phyloP scores from a whole-genome alignment of 495 filamentous ascomycete genomes.

The Lophiostoma macrostomum region DNA sequence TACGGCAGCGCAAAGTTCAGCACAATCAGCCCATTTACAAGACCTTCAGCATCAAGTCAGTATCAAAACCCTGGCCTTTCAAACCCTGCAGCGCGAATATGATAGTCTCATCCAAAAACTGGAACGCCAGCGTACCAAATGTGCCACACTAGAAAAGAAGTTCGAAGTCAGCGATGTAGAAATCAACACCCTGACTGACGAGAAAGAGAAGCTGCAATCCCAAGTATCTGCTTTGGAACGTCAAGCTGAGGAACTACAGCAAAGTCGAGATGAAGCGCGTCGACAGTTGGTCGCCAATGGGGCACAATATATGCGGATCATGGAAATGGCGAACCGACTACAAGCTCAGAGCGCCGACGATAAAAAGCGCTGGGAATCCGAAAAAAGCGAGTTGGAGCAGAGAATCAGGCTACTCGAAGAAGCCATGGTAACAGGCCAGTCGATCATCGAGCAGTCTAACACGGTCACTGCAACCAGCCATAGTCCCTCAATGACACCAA shows the following conservation, averaged over 20 bases:
- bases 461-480: neutral
- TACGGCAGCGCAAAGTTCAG: conserved; percentile 33
- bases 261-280: conserved; percentile 44
- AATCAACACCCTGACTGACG: conserved; percentile 48
- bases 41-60: conserved; percentile 52
- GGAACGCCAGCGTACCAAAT: conserved; percentile 46
- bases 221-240: conserved; percentile 43
- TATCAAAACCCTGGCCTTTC: conserved; percentile 47
- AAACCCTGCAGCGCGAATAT: conserved; percentile 49
- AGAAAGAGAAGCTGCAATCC: conserved; percentile 42
- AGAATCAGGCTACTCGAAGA: conserved; percentile 33
- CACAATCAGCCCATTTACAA: conserved; percentile 44
- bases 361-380: conserved; percentile 42
- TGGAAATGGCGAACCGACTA: conserved; percentile 45
- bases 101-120: conserved; percentile 46
- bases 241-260: conserved; percentile 44
- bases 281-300: conserved; percentile 38
- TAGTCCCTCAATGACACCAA: conserved; percentile 1
- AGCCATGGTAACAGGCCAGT: conserved; percentile 30
- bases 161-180: conserved; percentile 47
- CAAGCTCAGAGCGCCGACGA: conserved; percentile 44
- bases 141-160: conserved; percentile 48
- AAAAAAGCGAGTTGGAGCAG: conserved; percentile 41
- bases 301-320: conserved; percentile 49
- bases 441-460: neutral